Evolutionary conservation across 1,139 yeast genomes (phyloP).

Genomic region (Blastobotrys petasosporus): DNA sequence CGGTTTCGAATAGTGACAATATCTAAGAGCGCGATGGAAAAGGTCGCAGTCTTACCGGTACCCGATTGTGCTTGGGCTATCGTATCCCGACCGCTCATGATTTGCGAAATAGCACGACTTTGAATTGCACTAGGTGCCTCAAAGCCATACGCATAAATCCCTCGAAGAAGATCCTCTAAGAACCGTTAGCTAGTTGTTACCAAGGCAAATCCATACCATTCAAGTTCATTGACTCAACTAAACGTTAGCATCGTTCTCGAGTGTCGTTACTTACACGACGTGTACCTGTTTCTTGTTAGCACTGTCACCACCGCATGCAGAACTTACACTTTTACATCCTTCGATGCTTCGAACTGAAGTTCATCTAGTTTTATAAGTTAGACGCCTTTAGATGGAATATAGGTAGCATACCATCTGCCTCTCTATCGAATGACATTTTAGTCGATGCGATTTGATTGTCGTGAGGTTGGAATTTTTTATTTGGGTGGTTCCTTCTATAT

Average conservation of each 20-base stretch:
- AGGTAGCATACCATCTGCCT: slow-evolving; percentile 39
- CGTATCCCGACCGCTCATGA: slow-evolving; percentile 93
- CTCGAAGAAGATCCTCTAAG: slow-evolving; percentile 50
- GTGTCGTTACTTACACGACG: slow-evolving; percentile 16
- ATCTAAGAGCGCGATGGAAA: slow-evolving; percentile 94
- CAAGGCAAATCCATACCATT: slow-evolving; percentile 33
- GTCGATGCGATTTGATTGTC: not conserved
- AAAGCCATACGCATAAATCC: slow-evolving; percentile 96
- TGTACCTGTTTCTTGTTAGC: slow-evolving; percentile 9
- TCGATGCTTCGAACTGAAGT: slow-evolving; percentile 56
- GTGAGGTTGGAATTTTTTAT: not conserved
- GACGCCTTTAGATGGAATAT: not conserved
- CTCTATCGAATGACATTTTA: slow-evolving; percentile 43
- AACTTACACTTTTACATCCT: slow-evolving; percentile 44
- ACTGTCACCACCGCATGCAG: slow-evolving; percentile 1
- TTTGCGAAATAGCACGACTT: slow-evolving; percentile 96
- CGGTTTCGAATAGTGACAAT: slow-evolving; percentile 56
- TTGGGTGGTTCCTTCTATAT: not conserved
- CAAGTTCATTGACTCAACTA: slow-evolving; percentile 74
- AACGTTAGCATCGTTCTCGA: slow-evolving; percentile 25
- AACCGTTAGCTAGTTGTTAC: not conserved
- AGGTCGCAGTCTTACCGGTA: slow-evolving; percentile 99
- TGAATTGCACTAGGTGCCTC: slow-evolving; percentile 97
- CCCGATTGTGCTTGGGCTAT: slow-evolving; percentile 99
- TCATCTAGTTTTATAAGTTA: slow-evolving; percentile 26